Evolutionary conservation across 2,329 filamentous ascomycete genomes (phyloP).

Genomic region (Didymella arachidicola): DNA sequence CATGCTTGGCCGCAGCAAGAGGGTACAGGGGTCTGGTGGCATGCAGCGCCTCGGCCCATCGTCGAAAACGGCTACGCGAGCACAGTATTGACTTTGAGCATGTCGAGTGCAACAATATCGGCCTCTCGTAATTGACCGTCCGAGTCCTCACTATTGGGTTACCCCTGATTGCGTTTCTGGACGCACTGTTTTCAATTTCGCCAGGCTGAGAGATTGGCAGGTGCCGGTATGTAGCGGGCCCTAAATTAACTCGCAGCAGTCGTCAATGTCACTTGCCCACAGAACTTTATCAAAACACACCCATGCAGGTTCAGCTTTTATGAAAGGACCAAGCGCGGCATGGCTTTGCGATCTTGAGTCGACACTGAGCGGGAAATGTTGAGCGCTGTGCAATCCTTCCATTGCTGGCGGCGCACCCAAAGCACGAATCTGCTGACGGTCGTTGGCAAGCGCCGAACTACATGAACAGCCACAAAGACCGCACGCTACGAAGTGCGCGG

Average conservation of each 20-base stretch:
- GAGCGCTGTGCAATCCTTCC: constrained; percentile 24
- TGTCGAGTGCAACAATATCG: constrained; percentile 2
- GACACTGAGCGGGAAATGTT: constrained; percentile 32
- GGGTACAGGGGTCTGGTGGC: constrained; percentile 15
- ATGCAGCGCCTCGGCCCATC: constrained; percentile 25
- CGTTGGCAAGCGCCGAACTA: constrained; percentile 33
- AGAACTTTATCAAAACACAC: constrained; percentile 15
- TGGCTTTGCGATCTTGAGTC: constrained; percentile 15
- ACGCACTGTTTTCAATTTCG: constrained; percentile 26
- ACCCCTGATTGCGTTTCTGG: constrained; percentile 18
- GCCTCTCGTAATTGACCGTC: not conserved
- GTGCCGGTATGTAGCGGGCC: constrained; percentile 24
- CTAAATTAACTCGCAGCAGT: constrained; percentile 30
- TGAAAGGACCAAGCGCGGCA: constrained; percentile 18
- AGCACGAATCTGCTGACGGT: constrained; percentile 7
- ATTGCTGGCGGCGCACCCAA: constrained; percentile 25
- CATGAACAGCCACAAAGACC: constrained; percentile 31
- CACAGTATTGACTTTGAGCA: constrained; percentile 7
- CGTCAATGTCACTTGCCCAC: constrained; percentile 26
- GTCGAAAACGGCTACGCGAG: constrained; percentile 11
- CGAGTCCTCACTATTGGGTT: constrained; percentile 10
- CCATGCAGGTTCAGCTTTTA: constrained; percentile 18
- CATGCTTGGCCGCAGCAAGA: constrained; percentile 22
- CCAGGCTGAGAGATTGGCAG: constrained; percentile 27
- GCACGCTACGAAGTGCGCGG: constrained; percentile 25